A percentile compares a stretch with the other conserved stretches of the same genome.
Evolutionary conservation across 2,329 filamentous ascomycete species (phyloP).

Genomic region (Ilyonectria mors-panacis): DNA sequence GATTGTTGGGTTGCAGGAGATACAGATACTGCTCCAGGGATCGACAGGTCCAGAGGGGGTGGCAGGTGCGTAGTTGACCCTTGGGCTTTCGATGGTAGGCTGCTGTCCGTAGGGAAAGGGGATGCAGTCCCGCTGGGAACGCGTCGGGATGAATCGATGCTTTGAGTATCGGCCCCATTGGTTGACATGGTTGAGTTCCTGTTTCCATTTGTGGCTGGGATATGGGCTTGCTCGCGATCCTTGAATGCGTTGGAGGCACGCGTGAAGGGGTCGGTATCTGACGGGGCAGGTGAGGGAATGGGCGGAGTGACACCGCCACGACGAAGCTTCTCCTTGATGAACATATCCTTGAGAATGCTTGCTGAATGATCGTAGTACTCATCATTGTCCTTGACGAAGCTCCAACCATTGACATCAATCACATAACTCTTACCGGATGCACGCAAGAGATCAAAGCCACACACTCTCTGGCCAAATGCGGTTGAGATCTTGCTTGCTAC

Average conservation of each 20-base stretch:
- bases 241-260: conserved; percentile 53
- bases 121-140: conserved; percentile 50
- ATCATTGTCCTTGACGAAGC: conserved; percentile 99
- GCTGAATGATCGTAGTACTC: conserved; percentile 97
- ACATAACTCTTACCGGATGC: conserved; percentile 94
- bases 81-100: conserved; percentile 52
- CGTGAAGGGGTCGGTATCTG: conserved; percentile 61
- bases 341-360: conserved; percentile 88
- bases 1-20: conserved; percentile 41
- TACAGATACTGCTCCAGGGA: conserved; percentile 51
- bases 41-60: conserved; percentile 49
- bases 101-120: conserved; percentile 52
- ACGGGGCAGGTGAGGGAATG: conserved; percentile 63
- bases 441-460: conserved; percentile 93
- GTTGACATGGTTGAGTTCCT: conserved; percentile 48
- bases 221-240: conserved; percentile 55
- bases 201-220: conserved; percentile 38
- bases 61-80: conserved; percentile 55
- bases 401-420: conserved; percentile 99
- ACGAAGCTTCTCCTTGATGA: conserved; percentile 82
- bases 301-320: conserved; percentile 73
- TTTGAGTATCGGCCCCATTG: conserved; percentile 44
- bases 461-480: conserved; percentile 94
- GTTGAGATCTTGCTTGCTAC: conserved; percentile 93
- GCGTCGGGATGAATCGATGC: conserved; percentile 42